Evolutionary conservation across 108 stramenopile genomes (phyloP).

Genomic region (Skeletonema marinoi): DNA sequence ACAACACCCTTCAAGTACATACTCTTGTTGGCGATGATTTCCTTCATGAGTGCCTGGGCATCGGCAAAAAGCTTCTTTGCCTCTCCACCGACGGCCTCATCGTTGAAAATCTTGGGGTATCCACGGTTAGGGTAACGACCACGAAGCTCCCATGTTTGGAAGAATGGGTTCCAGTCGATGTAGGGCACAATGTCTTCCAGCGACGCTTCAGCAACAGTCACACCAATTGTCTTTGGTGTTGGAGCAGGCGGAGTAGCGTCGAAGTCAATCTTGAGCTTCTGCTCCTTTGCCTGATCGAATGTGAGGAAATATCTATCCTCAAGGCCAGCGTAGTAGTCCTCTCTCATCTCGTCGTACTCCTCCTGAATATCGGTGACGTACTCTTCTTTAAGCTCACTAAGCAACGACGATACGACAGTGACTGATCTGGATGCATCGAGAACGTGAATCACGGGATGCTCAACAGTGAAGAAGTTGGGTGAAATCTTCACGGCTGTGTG

Average conservation of each 20-base stretch:
- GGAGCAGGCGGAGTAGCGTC: conserved; percentile 86
- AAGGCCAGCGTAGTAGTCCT: conserved; percentile 98
- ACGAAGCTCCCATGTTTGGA: conserved; percentile 99
- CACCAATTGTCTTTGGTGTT: conserved; percentile 75
- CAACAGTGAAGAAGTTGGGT: conserved; percentile 90
- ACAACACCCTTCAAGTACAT: conserved; percentile 93
- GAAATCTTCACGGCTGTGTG: conserved; percentile 99
- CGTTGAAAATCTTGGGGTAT: conserved; percentile 99
- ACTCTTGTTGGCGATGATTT: conserved; percentile 88
- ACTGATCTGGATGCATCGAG: conserved; percentile 98
- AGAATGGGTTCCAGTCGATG: conserved; percentile 99
- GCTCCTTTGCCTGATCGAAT: conserved; percentile 87
- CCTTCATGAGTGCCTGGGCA: conserved; percentile 93
- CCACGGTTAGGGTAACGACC: conserved; percentile 99
- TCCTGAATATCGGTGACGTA: conserved; percentile 94
- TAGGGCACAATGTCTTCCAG: conserved; percentile 93
- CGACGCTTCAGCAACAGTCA: conserved; percentile 75
- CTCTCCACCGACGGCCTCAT: conserved; percentile 94
- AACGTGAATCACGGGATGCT: conserved; percentile 98
- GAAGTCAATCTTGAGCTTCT: conserved; percentile 91
- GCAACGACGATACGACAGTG: conserved; percentile 93
- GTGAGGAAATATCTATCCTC: conserved; percentile 95
- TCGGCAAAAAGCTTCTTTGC: conserved; percentile 99
- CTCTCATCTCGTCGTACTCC: conserved; percentile 95
- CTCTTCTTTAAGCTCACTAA: conserved; percentile 87